Percentiles rank a stretch among this genome's conserved stretches.
These are phyloP conservation scores for Cinchona pubescens DNA, from an alignment of 257 asterid species.

Conservation along the genomic window DNA sequence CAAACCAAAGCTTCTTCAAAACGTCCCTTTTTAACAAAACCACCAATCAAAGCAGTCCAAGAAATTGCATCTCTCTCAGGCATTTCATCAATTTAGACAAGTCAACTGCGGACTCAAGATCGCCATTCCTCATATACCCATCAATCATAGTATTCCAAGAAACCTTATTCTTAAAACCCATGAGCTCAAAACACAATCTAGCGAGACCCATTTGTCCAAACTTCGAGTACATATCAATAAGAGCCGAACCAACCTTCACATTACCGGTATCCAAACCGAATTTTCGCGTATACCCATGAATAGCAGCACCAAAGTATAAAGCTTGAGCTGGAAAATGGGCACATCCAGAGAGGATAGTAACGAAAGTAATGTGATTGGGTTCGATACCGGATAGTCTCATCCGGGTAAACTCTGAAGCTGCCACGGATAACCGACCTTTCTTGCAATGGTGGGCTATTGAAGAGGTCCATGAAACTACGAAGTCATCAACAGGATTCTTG, in stretches of 20 bases:
- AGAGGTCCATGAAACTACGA: slow-evolving; percentile 71
- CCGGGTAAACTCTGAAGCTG: slow-evolving; percentile 42
- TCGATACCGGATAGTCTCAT: slow-evolving; percentile 57
- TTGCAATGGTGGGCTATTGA: slow-evolving; percentile 60
- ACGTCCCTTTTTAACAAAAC: slow-evolving; percentile 56
- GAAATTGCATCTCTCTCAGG: slow-evolving; percentile 67
- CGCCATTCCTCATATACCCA: slow-evolving; percentile 61
- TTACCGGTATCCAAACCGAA: slow-evolving; percentile 47
- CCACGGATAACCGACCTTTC: slow-evolving; percentile 51
- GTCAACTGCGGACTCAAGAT: slow-evolving; percentile 42
- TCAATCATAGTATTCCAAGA: slow-evolving; percentile 73
- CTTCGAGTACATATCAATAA: slow-evolving; percentile 66
- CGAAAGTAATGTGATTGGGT: slow-evolving; percentile 57
- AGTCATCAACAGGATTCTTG: slow-evolving; percentile 19
- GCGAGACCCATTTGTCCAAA: slow-evolving; percentile 45
- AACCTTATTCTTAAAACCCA: slow-evolving; percentile 49
- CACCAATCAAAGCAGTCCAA: slow-evolving; percentile 72
- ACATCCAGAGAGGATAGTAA: slow-evolving; percentile 67
- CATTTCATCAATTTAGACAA: slow-evolving; percentile 75
- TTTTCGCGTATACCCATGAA: slow-evolving; percentile 62
- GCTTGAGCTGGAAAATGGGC: slow-evolving; percentile 51
- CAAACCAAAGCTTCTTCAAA: slow-evolving; percentile 55
- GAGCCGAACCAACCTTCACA: slow-evolving; percentile 70
- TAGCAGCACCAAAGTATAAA: slow-evolving; percentile 33
- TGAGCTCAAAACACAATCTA: slow-evolving; percentile 48